Percentiles rank a stretch among this genome's conserved stretches.
Conservation (phyloP, 1,139 yeast genomes). For the Schwanniomyces etchellsii region DNA sequence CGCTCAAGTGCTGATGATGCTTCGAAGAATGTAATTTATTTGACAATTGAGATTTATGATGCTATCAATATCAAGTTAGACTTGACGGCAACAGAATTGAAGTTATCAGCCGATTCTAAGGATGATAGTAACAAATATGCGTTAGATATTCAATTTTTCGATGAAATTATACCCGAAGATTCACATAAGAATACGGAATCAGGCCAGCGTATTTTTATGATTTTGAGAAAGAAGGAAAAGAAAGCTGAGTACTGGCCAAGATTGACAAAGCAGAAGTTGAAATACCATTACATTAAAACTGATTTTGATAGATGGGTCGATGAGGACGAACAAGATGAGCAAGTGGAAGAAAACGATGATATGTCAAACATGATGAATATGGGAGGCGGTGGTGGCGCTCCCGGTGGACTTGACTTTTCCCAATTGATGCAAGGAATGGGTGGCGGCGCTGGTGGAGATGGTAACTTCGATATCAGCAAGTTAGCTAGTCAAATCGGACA, state of each 20-base stretch:
- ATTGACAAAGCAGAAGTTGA: conserved; percentile 69
- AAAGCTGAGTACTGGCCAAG: conserved; percentile 89
- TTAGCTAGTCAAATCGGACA: conserved; percentile 43
- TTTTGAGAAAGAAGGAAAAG: conserved; percentile 63
- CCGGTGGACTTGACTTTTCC: conserved; percentile 15
- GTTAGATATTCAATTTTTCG: conserved; percentile 64
- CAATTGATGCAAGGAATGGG: conserved; percentile 17
- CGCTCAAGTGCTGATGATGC: conserved; percentile 72
- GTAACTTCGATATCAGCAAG: conserved; percentile 29
- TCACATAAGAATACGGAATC: conserved; percentile 53
- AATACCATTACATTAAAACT: conserved; percentile 74
- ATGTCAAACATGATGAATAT: conserved; percentile 24
- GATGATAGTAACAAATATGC: conserved; percentile 47
- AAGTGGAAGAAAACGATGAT: conserved; percentile 39
- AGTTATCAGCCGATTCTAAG: conserved; percentile 53
- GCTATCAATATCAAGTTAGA: conserved; percentile 59
- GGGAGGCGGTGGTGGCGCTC: conserved; percentile 15
- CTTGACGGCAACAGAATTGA: conserved; percentile 53
- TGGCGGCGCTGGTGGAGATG: conserved; percentile 25
- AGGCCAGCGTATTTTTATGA: conserved; percentile 69
- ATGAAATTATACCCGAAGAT: conserved; percentile 62
- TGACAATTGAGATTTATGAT: conserved; percentile 74
- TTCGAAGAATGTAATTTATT: conserved; percentile 65
- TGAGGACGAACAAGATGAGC: conserved; percentile 85
- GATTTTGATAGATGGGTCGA: conserved; percentile 98